These are phyloP conservation scores for Plasmopara viticola DNA, from an alignment of 352 stramenopile species.

Conservation along the genomic window DNA sequence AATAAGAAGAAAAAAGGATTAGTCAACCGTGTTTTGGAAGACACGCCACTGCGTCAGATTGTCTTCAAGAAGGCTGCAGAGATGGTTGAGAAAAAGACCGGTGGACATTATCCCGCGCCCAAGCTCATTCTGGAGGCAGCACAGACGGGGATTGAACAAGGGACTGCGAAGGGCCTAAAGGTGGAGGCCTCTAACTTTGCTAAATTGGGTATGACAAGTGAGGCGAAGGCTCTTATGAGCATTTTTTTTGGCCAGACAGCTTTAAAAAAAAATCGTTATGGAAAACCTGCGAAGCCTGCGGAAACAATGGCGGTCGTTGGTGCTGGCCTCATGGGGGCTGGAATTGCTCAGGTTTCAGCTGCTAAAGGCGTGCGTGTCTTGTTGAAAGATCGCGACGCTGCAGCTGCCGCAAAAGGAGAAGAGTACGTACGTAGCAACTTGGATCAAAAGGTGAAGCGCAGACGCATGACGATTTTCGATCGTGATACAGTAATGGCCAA, in stretches of 20 bases:
- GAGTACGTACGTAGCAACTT: conserved; percentile 94
- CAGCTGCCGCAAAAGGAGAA: conserved; percentile 72
- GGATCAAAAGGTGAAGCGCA: conserved; percentile 93
- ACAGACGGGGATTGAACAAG: conserved; percentile 82
- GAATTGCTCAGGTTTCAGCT: conserved; percentile 94
- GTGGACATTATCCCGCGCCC: conserved; percentile 94
- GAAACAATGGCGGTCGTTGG: conserved; percentile 95
- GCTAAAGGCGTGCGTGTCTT: conserved; percentile 93
- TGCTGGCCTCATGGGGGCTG: conserved; percentile 97
- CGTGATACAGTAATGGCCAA: conserved; percentile 88
- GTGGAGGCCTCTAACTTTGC: conserved; percentile 94
- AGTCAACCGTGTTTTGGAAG: conserved; percentile 89
- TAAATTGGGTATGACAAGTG: conserved; percentile 92
- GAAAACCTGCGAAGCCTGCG: conserved; percentile 77
- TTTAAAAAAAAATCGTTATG: conserved; percentile 97
- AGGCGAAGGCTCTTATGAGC: conserved; percentile 94
- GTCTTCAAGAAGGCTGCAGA: conserved; percentile 95
- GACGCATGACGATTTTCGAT: conserved; percentile 89
- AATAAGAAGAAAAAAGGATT: conserved; percentile 89
- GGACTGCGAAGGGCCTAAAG: conserved; percentile 77
- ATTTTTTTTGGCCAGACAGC: conserved; percentile 97
- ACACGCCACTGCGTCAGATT: conserved; percentile 88
- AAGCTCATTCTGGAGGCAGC: conserved; percentile 92
- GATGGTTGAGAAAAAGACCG: conserved; percentile 96
- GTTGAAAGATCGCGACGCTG: conserved; percentile 94